Percentiles rank a stretch among this genome's conserved stretches.
Evolutionary conservation across 2,329 filamentous ascomycete genomes (phyloP).

Genomic region (Beauveria caledonica): DNA sequence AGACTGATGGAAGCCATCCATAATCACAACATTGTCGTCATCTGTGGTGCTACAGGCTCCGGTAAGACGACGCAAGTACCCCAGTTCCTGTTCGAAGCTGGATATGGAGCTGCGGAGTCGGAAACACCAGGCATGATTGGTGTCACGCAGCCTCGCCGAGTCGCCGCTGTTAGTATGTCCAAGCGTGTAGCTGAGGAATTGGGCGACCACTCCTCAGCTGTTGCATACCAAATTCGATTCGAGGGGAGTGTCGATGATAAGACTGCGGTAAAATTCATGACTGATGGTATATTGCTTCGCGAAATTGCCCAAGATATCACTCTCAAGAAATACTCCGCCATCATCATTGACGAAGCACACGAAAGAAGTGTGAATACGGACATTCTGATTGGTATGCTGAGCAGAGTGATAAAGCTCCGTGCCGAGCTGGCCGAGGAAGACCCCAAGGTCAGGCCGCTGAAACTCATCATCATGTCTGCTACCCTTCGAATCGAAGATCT

Average conservation of each 20-base stretch:
- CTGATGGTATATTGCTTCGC: constrained; percentile 86
- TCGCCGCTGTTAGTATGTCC: constrained; percentile 94
- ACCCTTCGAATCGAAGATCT: constrained; percentile 88
- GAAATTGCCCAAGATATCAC: constrained; percentile 88
- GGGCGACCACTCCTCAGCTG: constrained; percentile 64
- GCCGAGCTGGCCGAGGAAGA: constrained; percentile 67
- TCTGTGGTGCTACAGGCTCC: constrained; percentile 92
- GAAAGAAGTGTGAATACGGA: constrained; percentile 97
- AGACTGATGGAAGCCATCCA: constrained; percentile 97
- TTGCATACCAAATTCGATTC: constrained; percentile 93
- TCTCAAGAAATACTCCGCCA: constrained; percentile 80
- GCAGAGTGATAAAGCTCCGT: constrained; percentile 79
- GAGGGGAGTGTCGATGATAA: constrained; percentile 73
- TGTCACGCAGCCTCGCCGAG: constrained; percentile 87
- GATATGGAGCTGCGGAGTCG: constrained; percentile 71
- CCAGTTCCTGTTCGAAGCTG: constrained; percentile 90
- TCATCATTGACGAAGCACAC: constrained; percentile 95
- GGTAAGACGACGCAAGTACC: constrained; percentile 97
- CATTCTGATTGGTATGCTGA: constrained; percentile 95
- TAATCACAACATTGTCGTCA: constrained; percentile 79
- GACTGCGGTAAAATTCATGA: constrained; percentile 98
- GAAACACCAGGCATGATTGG: constrained; percentile 88
- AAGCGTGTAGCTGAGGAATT: constrained; percentile 84
- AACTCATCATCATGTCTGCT: constrained; percentile 96
- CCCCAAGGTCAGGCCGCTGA: constrained; percentile 65